Evolutionary conservation across 164 flowering plant genomes (phyloP).

Genomic region (Chimonanthus salicifolius): DNA sequence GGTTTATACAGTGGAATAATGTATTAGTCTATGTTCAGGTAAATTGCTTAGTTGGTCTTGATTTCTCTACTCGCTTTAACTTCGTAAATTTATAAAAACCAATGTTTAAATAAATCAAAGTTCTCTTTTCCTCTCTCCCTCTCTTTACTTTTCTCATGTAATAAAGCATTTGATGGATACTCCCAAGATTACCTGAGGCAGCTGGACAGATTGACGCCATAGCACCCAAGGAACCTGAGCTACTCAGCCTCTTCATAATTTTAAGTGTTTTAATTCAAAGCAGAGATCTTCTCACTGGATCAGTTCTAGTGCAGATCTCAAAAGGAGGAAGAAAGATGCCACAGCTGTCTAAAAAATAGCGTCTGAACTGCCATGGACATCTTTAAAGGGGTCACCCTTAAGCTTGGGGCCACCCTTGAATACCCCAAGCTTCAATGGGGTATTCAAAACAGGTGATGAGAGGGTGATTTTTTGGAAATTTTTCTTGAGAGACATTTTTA

Average conservation of each 20-base stretch:
- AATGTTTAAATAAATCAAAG: no score
- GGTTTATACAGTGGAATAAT: no score
- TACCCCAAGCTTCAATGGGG: neutral
- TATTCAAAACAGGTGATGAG: no score
- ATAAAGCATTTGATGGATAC: neutral
- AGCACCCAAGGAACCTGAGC: constrained; percentile 80
- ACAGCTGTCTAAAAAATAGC: constrained; percentile 9
- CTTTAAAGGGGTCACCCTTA: neutral
- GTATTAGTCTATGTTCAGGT: no score
- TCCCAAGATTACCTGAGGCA: constrained; percentile 34
- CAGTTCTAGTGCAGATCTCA: neutral
- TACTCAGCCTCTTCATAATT: constrained; percentile 68
- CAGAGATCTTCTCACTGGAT: neutral
- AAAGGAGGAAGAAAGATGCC: neutral
- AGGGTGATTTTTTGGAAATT: no score
- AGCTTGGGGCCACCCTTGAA: constrained; percentile 35
- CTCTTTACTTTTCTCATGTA: neutral
- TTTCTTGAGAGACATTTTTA: no score
- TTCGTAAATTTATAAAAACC: no score
- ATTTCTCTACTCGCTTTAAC: no score
- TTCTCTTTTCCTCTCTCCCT: neutral
- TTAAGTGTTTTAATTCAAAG: neutral
- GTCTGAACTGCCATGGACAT: constrained; percentile 10
- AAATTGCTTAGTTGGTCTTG: no score
- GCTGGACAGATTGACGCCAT: constrained; percentile 72